phyloP scores from a whole-genome alignment of 495 filamentous ascomycete species.

The Penicillium desertorum region DNA sequence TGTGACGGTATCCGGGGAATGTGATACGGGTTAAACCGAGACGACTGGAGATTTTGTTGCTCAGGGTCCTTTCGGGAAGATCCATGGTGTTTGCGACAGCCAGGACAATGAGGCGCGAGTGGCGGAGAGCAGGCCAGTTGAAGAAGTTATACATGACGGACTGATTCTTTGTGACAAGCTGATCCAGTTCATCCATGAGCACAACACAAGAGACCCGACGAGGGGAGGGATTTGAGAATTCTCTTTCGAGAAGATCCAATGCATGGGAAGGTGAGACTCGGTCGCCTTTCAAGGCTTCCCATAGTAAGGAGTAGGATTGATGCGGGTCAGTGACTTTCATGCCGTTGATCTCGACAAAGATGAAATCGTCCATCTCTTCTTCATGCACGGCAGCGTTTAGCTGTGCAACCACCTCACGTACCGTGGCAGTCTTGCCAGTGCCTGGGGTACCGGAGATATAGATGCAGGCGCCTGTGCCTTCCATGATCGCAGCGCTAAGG shows the following conservation, averaged over 20 bases:
- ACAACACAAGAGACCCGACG: slow-evolving; percentile 94
- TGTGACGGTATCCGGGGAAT: slow-evolving; percentile 95
- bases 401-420: slow-evolving; percentile 89
- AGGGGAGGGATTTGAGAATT: slow-evolving; percentile 88
- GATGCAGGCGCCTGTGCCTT: slow-evolving; percentile 90
- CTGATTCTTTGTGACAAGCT: slow-evolving; percentile 95
- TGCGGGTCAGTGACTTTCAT: slow-evolving; percentile 99
- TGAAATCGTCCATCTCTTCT: slow-evolving; percentile 97
- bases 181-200: slow-evolving; percentile 98
- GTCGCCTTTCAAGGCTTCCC: slow-evolving; percentile 93
- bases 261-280: slow-evolving; percentile 91
- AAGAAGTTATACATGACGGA: slow-evolving; percentile 99
- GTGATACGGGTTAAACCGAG: slow-evolving; percentile 89
- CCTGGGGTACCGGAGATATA: slow-evolving; percentile 99
- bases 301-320: slow-evolving; percentile 91
- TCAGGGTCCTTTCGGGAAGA: slow-evolving; percentile 90
- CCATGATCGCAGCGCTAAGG: slow-evolving; percentile 90
- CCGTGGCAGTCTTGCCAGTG: slow-evolving; percentile 98
- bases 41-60: slow-evolving; percentile 95
- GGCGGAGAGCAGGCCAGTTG: slow-evolving; percentile 95
- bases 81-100: slow-evolving; percentile 99
- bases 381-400: slow-evolving; percentile 79
- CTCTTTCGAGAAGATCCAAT: slow-evolving; percentile 82
- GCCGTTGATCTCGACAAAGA: slow-evolving; percentile 99
- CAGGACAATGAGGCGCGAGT: slow-evolving; percentile 90